Evolutionary conservation across 1,284 basidiomycete genomes (phyloP), one percentile per base, ranked within the genome.

Genomic region (Ganoderma lingzhi): DNA sequence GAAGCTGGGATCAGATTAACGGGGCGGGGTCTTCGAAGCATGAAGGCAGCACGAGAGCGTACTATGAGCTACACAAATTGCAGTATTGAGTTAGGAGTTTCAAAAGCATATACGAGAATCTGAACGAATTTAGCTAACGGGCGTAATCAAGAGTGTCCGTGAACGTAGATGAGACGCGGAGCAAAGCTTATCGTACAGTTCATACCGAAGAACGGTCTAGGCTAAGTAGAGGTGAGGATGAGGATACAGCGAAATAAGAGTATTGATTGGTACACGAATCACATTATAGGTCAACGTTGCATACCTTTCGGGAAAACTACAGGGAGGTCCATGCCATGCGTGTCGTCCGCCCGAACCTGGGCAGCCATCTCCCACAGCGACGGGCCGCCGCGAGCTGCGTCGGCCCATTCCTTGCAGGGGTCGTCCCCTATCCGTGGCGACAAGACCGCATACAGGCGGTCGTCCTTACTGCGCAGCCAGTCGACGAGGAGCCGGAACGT

Each of bases 311-410:
- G 69, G 56, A 70, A 74, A 9, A 60, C 45, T 3, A 64, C 65
- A 14, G 76, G 76, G 17, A 76, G 66, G 1, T 63, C 67, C 14
- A 53, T 65, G 5, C 70, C 73, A 53, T 76, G 70, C 28, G 66
- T 60, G 35, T 73, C 72, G 42, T 74, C 64, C 4, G 37, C 30
- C 44, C 73, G 69, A 28, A 66, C 67, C 23, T 62, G 51, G 6
- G 67, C 58, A 10, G 78, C 78, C 15, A 59, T 63, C 23, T 74
- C 70, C 78, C 78, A 78, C 17, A 78, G 53, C 42, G 69, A 71
- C 17, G 64, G 63, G 0, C 72, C 74, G 1, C 75, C 74, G 35
- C 73, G 68, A 3, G 72, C 75, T 12, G 72, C 72, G 2, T 63
- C 64, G 15, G 70, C 70, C 78, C 78, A 78, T 53, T 78, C 78